These are phyloP conservation scores for Aspergillus quadrilineatus DNA, from an alignment of 2,329 filamentous ascomycete genomes.

Conservation along the genomic window DNA sequence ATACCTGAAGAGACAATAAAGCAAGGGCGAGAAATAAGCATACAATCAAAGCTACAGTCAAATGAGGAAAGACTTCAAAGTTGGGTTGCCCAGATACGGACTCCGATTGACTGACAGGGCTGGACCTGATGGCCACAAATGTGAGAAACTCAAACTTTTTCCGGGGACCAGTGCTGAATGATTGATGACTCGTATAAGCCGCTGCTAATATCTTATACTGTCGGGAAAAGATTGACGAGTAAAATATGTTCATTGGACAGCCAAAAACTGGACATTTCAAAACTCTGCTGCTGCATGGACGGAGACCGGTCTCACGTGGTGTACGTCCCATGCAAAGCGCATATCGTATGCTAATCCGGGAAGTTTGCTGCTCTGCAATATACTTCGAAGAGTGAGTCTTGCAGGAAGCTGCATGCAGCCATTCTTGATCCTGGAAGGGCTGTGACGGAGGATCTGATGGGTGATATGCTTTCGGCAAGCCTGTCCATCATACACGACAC, in stretches of 20 bases:
- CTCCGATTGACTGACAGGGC: not conserved
- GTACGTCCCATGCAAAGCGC: not conserved
- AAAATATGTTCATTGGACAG: too few relatives aligned
- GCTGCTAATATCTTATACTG: too few relatives aligned
- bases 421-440: not conserved
- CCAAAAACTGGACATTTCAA: not conserved
- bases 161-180: too few relatives aligned
- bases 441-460: not conserved
- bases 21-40: slow-evolving; percentile 25
- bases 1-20: slow-evolving; percentile 14
- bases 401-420: not conserved
- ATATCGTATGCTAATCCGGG: not conserved
- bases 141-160: too few relatives aligned
- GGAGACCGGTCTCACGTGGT: slow-evolving; percentile 6
- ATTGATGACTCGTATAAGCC: too few relatives aligned
- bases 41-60: slow-evolving; percentile 16
- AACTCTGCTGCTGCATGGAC: slow-evolving; percentile 13
- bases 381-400: not conserved
- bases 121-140: not conserved
- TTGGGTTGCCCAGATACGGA: too few relatives aligned
- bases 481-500: too few relatives aligned
- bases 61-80: not conserved
- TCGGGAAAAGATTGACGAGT: too few relatives aligned
- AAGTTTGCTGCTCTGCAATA: not conserved
- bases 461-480: too few relatives aligned